phyloP scores from a whole-genome alignment of 2,329 filamentous ascomycete species.

The Talaromyces albobiverticillius region DNA sequence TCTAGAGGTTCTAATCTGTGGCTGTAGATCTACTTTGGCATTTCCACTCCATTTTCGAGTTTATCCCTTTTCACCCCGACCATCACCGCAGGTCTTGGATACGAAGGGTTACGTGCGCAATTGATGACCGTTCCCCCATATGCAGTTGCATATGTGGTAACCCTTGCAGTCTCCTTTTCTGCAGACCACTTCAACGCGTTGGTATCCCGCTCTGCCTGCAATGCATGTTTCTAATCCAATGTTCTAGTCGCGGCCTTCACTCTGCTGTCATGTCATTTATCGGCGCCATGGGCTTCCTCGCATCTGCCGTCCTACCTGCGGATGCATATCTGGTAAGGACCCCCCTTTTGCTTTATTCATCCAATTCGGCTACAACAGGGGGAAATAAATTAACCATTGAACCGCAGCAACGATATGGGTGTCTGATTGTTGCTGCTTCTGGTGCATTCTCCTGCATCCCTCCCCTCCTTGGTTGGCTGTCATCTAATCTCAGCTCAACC shows the following conservation, averaged over 20 bases:
- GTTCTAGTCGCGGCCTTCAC: conserved; percentile 52
- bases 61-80: conserved; percentile 62
- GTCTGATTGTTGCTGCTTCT: conserved; percentile 64
- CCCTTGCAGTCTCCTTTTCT: conserved; percentile 54
- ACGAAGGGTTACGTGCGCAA: conserved; percentile 57
- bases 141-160: conserved; percentile 57
- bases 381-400: no score
- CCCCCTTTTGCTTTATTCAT: no score
- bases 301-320: conserved; percentile 61
- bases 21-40: conserved; percentile 51
- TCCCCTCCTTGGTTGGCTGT: conserved; percentile 67
- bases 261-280: conserved; percentile 49
- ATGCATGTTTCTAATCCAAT: no score
- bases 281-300: conserved; percentile 58
- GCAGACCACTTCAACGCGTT: conserved; percentile 53
- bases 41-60: conserved; percentile 56
- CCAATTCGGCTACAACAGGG: no score
- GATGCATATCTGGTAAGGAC: conserved; percentile 53
- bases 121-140: conserved; percentile 67
- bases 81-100: conserved; percentile 59
- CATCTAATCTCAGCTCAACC: conserved; percentile 64
- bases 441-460: conserved; percentile 69
- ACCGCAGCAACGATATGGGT: conserved; percentile 61
- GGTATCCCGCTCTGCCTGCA: no score
- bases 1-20: background rate